Percentiles rank a stretch among this genome's conserved stretches.
These are phyloP conservation scores for Hydnum rufescens DNA, from an alignment of 768 basidiomycete species.

Conservation along the genomic window DNA sequence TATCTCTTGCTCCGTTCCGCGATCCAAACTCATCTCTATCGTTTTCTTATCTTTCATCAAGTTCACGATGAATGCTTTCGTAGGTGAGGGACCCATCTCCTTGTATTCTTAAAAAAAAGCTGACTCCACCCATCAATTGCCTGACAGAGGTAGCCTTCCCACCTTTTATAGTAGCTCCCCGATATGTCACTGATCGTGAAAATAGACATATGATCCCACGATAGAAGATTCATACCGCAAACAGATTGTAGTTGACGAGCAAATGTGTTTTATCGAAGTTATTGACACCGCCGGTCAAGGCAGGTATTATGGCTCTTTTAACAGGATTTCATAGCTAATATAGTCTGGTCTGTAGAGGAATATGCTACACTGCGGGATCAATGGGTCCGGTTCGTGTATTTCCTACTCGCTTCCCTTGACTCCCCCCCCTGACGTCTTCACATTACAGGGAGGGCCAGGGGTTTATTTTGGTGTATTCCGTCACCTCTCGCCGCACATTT, in stretches of 20 bases:
- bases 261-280: conserved; percentile 90
- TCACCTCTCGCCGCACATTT: conserved; percentile 83
- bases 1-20: background rate
- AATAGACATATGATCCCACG: conserved; percentile 88
- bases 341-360: conserved; percentile 46
- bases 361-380: conserved; percentile 93
- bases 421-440: conserved; percentile 6
- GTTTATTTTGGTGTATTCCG: conserved; percentile 94
- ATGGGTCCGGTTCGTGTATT: conserved; percentile 64
- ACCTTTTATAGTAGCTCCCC: background rate
- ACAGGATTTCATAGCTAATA: conserved; percentile 3
- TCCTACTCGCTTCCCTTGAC: background rate
- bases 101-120: background rate
- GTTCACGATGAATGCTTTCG: conserved; percentile 37
- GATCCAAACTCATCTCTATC: conserved; percentile 2
- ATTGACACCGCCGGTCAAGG: conserved; percentile 97
- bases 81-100: background rate
- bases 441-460: conserved; percentile 94
- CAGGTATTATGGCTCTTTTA: conserved; percentile 16
- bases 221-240: conserved; percentile 98
- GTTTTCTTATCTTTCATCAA: conserved; percentile 17
- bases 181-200: conserved; percentile 8
- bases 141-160: conserved; percentile 37
- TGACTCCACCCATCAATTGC: conserved; percentile 6
- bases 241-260: conserved; percentile 83